A percentile compares a stretch with the other conserved stretches of the same genome.
Evolutionary conservation across 2,329 filamentous ascomycete species (phyloP).

Genomic region (Phialemonium atrogriseum): DNA sequence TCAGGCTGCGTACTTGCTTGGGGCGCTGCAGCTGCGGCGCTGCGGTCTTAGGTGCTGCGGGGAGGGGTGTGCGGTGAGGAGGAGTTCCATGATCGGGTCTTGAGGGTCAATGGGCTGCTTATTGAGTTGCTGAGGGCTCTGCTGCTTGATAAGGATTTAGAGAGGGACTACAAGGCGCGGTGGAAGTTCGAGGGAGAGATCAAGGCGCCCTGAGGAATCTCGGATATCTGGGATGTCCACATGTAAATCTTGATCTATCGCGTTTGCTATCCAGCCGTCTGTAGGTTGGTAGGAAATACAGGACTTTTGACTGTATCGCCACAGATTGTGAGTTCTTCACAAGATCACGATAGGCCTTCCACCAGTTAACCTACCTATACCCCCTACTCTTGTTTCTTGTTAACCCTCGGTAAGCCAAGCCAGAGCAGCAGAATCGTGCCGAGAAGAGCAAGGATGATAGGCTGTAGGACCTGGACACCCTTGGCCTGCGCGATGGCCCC

Average conservation of each 20-base stretch:
- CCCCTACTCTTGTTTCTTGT: too few relatives aligned
- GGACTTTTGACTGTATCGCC: too few relatives aligned
- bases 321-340: too few relatives aligned
- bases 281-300: too few relatives aligned
- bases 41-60: slow-evolving; percentile 40
- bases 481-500: slow-evolving; percentile 56
- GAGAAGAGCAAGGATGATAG: slow-evolving; percentile 42
- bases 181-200: slow-evolving; percentile 34
- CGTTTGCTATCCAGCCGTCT: too few relatives aligned
- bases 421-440: slow-evolving; percentile 35
- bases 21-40: slow-evolving; percentile 45
- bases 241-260: too few relatives aligned
- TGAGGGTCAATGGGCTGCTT: slow-evolving; percentile 44
- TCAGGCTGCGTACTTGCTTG: slow-evolving; percentile 52
- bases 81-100: slow-evolving; percentile 44
- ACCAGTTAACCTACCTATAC: too few relatives aligned
- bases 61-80: slow-evolving; percentile 34
- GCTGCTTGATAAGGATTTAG: slow-evolving; percentile 31
- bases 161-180: slow-evolving; percentile 31
- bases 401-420: too few relatives aligned
- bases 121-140: slow-evolving; percentile 45
- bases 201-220: neutral
- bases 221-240: too few relatives aligned
- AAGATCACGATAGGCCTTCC: too few relatives aligned
- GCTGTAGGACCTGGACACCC: slow-evolving; percentile 49